Percentiles rank a stretch among this genome's conserved stretches.
Evolutionary conservation across 78 protist species (phyloP).

Genomic region (Cyanophora paradoxa): DNA sequence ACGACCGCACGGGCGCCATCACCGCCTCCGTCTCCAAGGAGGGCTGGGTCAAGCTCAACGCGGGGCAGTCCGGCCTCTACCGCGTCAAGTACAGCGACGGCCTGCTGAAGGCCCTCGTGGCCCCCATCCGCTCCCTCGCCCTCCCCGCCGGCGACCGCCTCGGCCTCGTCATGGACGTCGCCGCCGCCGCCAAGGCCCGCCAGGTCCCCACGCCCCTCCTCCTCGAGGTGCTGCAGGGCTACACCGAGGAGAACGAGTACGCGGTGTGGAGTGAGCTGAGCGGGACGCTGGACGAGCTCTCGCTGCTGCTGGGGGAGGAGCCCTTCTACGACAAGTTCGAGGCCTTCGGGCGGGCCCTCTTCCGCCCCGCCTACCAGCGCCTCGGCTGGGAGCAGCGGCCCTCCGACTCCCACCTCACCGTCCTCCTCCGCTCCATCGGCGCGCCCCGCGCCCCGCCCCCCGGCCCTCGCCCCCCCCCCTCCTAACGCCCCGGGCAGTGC

Average conservation of each 20-base stretch:
- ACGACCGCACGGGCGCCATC: slow-evolving; percentile 2
- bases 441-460: neutral
- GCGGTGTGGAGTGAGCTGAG: slow-evolving; percentile 37
- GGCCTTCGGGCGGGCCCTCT: neutral
- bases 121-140: slow-evolving; percentile 3
- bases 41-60: slow-evolving; percentile 73
- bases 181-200: slow-evolving; percentile 4
- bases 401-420: neutral
- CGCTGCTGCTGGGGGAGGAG: slow-evolving; percentile 11
- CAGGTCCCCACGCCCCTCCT: slow-evolving; percentile 8
- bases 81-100: slow-evolving; percentile 50
- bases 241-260: slow-evolving; percentile 29
- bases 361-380: too few relatives aligned
- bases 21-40: neutral
- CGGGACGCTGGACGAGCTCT: neutral
- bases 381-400: slow-evolving; percentile 32
- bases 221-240: slow-evolving; percentile 37
- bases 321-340: slow-evolving; percentile 2
- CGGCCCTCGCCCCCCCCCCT: neutral
- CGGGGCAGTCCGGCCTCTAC: slow-evolving; percentile 62
- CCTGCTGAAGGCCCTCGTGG: neutral
- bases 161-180: neutral
- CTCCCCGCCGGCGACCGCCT: slow-evolving; percentile 16
- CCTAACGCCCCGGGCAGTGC: neutral
- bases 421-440: slow-evolving; percentile 12